Percentiles rank a stretch among this genome's conserved stretches.
phyloP scores from a whole-genome alignment of 768 basidiomycete genomes.

The Boletus vinaceobasis region DNA sequence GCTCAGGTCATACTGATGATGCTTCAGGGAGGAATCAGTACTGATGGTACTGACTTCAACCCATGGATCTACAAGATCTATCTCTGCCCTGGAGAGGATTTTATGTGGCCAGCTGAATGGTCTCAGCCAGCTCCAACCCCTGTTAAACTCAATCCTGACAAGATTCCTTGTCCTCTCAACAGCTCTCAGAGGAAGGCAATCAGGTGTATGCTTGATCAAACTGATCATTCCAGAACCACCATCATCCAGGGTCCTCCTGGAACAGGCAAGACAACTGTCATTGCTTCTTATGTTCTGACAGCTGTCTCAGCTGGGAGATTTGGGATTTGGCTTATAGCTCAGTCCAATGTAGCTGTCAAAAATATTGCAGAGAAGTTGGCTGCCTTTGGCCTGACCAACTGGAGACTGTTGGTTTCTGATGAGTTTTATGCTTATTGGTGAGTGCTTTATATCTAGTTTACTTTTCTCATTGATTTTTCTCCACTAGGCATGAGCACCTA shows the following conservation, averaged over 20 bases:
- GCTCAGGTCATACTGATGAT: constrained; percentile 27
- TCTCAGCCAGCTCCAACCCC: constrained; percentile 15
- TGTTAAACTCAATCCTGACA: constrained; percentile 13
- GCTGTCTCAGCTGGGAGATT: constrained; percentile 37
- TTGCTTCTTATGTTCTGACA: constrained; percentile 56
- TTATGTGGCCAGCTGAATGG: constrained; percentile 38
- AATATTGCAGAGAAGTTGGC: constrained; percentile 82
- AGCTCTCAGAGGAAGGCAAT: constrained; percentile 38
- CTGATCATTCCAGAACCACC: constrained; percentile 36
- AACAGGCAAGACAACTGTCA: constrained; percentile 73
- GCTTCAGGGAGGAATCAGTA: constrained; percentile 33
- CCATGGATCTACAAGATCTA: constrained; percentile 40
- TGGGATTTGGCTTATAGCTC: constrained; percentile 79
- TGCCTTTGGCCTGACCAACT: constrained; percentile 49
- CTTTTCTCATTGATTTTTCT: constrained; percentile 3
- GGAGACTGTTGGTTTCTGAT: constrained; percentile 67
- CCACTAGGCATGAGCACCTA: constrained; percentile 76
- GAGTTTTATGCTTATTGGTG: constrained; percentile 69
- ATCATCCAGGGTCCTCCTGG: constrained; percentile 54
- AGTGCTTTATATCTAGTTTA: constrained; percentile 16
- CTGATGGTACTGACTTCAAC: constrained; percentile 28
- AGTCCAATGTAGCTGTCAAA: constrained; percentile 86
- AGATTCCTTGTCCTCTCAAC: constrained; percentile 35
- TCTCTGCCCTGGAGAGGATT: constrained; percentile 23
- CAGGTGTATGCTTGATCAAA: constrained; percentile 35